phyloP scores from a whole-genome alignment of 2,329 filamentous ascomycete genomes.

The Nemania abortiva region DNA sequence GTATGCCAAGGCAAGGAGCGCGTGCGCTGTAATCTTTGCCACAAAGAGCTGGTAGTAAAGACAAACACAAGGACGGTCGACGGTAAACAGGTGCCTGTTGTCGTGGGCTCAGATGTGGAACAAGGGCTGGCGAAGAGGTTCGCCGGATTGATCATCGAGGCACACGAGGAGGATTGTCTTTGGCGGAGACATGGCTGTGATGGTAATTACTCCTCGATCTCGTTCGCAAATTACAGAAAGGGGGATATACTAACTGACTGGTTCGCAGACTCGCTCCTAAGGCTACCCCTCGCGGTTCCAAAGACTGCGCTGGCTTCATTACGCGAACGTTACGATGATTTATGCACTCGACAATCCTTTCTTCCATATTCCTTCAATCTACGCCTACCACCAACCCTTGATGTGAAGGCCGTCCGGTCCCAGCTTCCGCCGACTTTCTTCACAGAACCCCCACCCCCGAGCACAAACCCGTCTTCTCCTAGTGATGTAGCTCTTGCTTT shows the following conservation, averaged over 20 bases:
- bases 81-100: conserved; percentile 65
- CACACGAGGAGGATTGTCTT: conserved; percentile 83
- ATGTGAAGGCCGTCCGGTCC: conserved; percentile 62
- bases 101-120: conserved; percentile 72
- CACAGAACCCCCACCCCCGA: conserved; percentile 55
- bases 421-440: conserved; percentile 70
- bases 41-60: conserved; percentile 85
- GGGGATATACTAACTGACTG: conserved; percentile 32
- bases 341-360: conserved; percentile 65
- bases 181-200: conserved; percentile 93
- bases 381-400: conserved; percentile 65
- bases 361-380: conserved; percentile 73
- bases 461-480: conserved; percentile 52
- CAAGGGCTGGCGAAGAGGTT: conserved; percentile 82
- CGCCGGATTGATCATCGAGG: conserved; percentile 75
- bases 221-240: neutral
- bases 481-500: conserved; percentile 75
- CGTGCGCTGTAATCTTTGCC: conserved; percentile 87
- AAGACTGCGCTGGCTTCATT: conserved; percentile 69
- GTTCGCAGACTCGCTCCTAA: conserved; percentile 67
- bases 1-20: conserved; percentile 84
- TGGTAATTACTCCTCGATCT: conserved; percentile 60
- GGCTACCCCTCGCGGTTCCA: conserved; percentile 73
- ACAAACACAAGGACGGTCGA: conserved; percentile 72
- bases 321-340: conserved; percentile 73